phyloP scores from a whole-genome alignment of 257 asterid genomes.

The Solanum lycopersicoides region DNA sequence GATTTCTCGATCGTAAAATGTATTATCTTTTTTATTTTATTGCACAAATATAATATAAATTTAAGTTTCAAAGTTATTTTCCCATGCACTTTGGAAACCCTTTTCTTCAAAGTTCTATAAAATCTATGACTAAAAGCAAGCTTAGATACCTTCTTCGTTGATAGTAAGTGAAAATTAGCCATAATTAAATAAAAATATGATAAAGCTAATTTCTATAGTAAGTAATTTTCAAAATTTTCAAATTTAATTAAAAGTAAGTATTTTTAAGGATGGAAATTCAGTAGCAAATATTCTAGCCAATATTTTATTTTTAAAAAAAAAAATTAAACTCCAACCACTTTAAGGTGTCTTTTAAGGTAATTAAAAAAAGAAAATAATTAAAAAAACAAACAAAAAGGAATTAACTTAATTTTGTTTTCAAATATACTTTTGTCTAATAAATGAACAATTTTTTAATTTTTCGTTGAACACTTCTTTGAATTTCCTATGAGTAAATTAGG shows the following conservation, averaged over 20 bases:
- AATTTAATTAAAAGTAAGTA: too few species aligned
- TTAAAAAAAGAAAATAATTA: background rate
- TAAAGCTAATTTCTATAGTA: background rate
- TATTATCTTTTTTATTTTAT: too few species aligned
- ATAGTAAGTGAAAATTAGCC: background rate
- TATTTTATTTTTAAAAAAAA: too few species aligned
- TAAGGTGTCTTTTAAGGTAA: background rate
- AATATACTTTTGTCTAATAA: background rate
- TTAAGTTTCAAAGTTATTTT: too few species aligned
- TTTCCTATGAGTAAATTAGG: background rate
- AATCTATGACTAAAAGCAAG: background rate
- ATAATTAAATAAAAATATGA: background rate
- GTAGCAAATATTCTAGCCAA: background rate
- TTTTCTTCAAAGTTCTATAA: background rate
- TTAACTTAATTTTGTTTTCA: background rate
- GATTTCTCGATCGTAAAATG: too few species aligned
- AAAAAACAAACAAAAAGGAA: background rate
- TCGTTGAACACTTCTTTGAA: background rate
- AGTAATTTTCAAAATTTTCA: background rate
- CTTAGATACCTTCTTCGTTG: background rate
- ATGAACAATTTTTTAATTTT: background rate
- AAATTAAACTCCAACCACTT: background rate
- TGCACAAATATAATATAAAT: too few species aligned
- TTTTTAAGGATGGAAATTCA: too few species aligned
- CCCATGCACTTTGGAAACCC: background rate